phyloP scores from a whole-genome alignment of 1,284 basidiomycete genomes.

The Marasmius oreades region DNA sequence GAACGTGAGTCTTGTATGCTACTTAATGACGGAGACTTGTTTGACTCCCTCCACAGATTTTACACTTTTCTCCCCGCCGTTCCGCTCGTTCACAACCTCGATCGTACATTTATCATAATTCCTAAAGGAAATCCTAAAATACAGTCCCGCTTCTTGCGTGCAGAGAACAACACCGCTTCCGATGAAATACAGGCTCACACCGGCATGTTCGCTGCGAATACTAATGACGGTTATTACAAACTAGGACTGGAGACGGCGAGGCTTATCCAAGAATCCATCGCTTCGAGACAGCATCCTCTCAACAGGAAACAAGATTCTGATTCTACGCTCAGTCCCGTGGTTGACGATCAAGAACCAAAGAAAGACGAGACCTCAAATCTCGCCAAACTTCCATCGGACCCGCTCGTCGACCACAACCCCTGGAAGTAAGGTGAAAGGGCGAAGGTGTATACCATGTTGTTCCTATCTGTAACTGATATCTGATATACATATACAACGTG shows the following conservation, averaged over 20 bases:
- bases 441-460: no score
- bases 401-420: no score
- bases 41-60: constrained; percentile 46
- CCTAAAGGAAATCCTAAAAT: constrained; percentile 54
- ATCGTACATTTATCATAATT: constrained; percentile 76
- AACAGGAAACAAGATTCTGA: no score
- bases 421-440: no score
- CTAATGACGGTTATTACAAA: constrained; percentile 90
- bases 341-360: no score
- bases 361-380: no score
- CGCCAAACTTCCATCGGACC: no score
- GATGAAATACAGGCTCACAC: constrained; percentile 89
- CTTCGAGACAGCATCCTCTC: neutral
- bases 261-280: constrained; percentile 54
- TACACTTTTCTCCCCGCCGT: constrained; percentile 72
- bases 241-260: constrained; percentile 70
- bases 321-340: no score
- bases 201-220: constrained; percentile 80
- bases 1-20: constrained; percentile 52
- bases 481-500: no score
- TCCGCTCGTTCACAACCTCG: constrained; percentile 44
- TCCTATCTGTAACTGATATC: no score
- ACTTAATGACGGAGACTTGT: constrained; percentile 1
- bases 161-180: constrained; percentile 60
- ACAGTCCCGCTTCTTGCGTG: constrained; percentile 55